These are phyloP conservation scores for Erysiphe neolycopersici DNA, from an alignment of 2,329 filamentous ascomycete species.

Conservation along the genomic window DNA sequence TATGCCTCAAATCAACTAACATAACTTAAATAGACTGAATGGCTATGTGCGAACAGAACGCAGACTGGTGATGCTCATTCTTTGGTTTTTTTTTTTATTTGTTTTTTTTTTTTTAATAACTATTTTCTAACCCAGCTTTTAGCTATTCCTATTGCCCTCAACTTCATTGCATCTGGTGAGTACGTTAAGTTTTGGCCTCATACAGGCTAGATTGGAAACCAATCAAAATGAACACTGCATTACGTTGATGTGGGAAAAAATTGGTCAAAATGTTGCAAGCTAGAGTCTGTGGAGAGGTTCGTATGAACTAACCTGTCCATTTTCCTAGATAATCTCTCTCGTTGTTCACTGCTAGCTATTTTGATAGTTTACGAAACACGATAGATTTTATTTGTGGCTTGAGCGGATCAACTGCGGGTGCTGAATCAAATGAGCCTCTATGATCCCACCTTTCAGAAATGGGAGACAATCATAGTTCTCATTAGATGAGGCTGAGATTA, in stretches of 20 bases:
- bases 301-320: background rate
- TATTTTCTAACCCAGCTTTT: constrained; percentile 1
- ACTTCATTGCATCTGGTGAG: constrained; percentile 85
- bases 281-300: background rate
- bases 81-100: background rate
- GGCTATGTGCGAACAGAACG: constrained; percentile 51
- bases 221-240: background rate
- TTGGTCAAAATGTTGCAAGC: background rate
- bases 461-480: constrained; percentile 1
- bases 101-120: no score
- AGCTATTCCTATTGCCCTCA: constrained; percentile 61
- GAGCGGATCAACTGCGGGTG: no score
- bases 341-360: background rate
- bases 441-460: no score
- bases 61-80: constrained; percentile 44
- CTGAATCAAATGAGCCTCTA: no score
- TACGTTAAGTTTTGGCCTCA: constrained; percentile 13
- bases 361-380: no score
- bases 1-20: constrained; percentile 1
- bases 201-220: background rate
- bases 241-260: background rate
- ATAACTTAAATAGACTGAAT: constrained; percentile 22
- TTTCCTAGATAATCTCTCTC: background rate
- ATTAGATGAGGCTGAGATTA: constrained; percentile 60
- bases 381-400: no score